phyloP scores from a whole-genome alignment of 2,329 filamentous ascomycete species.

The Aspergillus versicolor region DNA sequence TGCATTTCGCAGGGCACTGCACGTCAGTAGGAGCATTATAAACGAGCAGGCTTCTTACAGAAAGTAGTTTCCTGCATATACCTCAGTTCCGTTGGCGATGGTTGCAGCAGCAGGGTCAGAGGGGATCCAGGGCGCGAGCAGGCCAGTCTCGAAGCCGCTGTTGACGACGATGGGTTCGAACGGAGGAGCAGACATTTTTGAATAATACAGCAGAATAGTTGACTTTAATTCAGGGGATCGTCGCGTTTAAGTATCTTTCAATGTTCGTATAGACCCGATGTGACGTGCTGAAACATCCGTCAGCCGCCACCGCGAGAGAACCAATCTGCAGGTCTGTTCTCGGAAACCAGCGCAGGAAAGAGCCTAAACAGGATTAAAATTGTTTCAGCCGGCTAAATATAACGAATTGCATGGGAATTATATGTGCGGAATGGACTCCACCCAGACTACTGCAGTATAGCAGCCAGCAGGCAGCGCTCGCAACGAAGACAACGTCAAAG shows the following conservation, averaged over 20 bases:
- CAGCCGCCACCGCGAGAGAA: background rate
- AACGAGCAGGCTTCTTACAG: background rate
- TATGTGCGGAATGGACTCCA: background rate
- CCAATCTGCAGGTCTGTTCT: background rate
- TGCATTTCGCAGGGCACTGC: background rate
- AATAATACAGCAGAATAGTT: background rate
- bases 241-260: too few relatives aligned
- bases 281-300: background rate
- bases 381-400: background rate
- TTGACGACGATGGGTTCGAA: constrained; percentile 3
- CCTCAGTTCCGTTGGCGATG: background rate
- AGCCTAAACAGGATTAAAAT: background rate
- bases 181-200: background rate
- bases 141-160: background rate
- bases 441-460: background rate
- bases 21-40: too few relatives aligned
- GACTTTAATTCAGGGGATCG: too few relatives aligned
- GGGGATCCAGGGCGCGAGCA: background rate
- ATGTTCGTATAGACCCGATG: too few relatives aligned
- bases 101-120: constrained; percentile 34
- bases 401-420: background rate
- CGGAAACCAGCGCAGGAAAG: background rate
- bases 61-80: background rate
- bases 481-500: background rate
- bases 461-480: background rate